These are phyloP conservation scores for Rhodomyrtus tomentosa DNA, from an alignment of 345 rosid species.

Conservation along the genomic window DNA sequence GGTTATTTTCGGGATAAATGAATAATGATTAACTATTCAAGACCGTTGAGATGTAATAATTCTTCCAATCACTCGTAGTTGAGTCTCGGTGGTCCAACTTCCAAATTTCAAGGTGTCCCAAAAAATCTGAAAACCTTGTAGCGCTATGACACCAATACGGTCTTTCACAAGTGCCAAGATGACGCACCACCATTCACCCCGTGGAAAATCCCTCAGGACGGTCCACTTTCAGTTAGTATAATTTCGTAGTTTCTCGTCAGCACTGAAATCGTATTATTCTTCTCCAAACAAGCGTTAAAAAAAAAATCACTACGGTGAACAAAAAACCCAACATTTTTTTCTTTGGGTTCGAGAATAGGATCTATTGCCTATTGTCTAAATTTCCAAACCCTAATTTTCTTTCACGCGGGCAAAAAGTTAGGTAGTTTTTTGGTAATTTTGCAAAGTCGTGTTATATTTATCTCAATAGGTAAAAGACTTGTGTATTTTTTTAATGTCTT, in stretches of 20 bases:
- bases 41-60: background rate
- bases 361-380: background rate
- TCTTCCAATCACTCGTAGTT: background rate
- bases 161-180: background rate
- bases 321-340: background rate
- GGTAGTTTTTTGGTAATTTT: background rate
- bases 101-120: background rate
- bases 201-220: background rate
- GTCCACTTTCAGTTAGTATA: background rate
- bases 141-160: background rate
- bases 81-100: background rate
- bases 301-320: background rate
- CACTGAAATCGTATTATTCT: background rate
- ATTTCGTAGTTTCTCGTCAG: background rate
- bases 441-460: background rate
- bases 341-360: background rate
- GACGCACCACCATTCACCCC: background rate
- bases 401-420: background rate
- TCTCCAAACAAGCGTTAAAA: background rate
- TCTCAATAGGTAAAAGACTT: background rate
- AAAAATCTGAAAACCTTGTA: background rate
- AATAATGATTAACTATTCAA: background rate
- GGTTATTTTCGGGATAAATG: background rate
- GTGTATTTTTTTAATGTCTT: background rate
- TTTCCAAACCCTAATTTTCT: background rate